These are phyloP conservation scores for Calonectria multiphialidica DNA, from an alignment of 2,329 filamentous ascomycete species.

Conservation along the genomic window DNA sequence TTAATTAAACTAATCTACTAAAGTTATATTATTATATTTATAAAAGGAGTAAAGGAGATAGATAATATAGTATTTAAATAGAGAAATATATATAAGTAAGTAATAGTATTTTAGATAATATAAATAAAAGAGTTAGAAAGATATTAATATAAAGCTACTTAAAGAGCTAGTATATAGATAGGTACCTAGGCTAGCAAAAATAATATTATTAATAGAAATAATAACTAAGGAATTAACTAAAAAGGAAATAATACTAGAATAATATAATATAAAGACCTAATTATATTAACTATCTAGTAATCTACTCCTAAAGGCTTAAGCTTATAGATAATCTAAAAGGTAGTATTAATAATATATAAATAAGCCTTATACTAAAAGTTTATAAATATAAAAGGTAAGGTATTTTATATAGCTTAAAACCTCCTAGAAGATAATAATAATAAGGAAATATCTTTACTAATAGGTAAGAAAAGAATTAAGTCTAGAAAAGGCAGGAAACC, in stretches of 20 bases:
- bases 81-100: too few relatives aligned
- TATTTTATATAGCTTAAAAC: background rate
- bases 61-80: background rate
- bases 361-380: background rate
- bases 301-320: background rate
- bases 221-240: too few relatives aligned
- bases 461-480: background rate
- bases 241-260: too few relatives aligned
- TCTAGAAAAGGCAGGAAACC: background rate
- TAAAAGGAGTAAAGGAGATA: background rate
- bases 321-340: background rate
- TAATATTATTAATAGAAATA: too few relatives aligned
- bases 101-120: too few relatives aligned
- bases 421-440: background rate
- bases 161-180: too few relatives aligned
- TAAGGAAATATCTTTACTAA: background rate
- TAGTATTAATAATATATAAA: background rate
- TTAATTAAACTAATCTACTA: background rate
- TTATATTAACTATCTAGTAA: background rate
- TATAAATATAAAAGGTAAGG: background rate
- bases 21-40: background rate
- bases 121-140: too few relatives aligned
- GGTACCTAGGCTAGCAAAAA: too few relatives aligned
- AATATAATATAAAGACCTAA: too few relatives aligned
- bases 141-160: too few relatives aligned